Conservation (phyloP, 1,284 basidiomycete species). For the Ustilago hordei region DNA sequence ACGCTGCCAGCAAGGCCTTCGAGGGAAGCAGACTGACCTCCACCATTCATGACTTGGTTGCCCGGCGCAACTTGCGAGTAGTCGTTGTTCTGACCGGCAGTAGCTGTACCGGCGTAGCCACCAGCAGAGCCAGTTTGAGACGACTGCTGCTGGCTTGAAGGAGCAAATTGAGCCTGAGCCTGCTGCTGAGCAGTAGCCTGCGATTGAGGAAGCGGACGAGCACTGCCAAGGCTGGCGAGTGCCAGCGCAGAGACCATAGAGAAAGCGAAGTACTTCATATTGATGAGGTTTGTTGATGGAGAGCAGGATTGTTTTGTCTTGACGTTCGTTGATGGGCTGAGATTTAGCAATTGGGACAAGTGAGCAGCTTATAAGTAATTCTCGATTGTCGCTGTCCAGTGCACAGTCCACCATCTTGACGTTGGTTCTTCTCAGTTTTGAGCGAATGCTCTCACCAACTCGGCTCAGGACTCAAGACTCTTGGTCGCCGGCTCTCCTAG, state of each 20-base stretch:
- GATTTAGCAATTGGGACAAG: background rate
- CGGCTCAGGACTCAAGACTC: background rate
- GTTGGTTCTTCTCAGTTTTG: background rate
- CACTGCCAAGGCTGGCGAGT: conserved; percentile 25
- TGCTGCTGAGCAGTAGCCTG: conserved; percentile 12
- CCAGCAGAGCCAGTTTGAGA: conserved; percentile 24
- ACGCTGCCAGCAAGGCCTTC: conserved; percentile 22
- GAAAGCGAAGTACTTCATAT: conserved; percentile 24
- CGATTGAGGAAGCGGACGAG: conserved; percentile 18
- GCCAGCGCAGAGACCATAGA: conserved; percentile 21
- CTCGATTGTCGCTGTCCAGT: background rate
- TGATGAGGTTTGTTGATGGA: background rate
- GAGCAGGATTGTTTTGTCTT: background rate
- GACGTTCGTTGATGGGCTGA: background rate
- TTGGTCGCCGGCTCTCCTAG: background rate
- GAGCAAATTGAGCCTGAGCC: conserved; percentile 1
- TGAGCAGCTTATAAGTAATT: background rate
- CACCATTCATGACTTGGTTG: conserved; percentile 32
- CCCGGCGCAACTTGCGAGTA: conserved; percentile 33
- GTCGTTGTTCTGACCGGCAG: conserved; percentile 34
- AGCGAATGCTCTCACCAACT: background rate
- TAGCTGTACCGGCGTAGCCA: conserved; percentile 19
- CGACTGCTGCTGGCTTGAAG: conserved; percentile 3
- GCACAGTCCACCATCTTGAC: background rate
- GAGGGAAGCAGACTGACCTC: conserved; percentile 18